Conservation (phyloP, 352 stramenopile species). For the Phytophthora megakarya region DNA sequence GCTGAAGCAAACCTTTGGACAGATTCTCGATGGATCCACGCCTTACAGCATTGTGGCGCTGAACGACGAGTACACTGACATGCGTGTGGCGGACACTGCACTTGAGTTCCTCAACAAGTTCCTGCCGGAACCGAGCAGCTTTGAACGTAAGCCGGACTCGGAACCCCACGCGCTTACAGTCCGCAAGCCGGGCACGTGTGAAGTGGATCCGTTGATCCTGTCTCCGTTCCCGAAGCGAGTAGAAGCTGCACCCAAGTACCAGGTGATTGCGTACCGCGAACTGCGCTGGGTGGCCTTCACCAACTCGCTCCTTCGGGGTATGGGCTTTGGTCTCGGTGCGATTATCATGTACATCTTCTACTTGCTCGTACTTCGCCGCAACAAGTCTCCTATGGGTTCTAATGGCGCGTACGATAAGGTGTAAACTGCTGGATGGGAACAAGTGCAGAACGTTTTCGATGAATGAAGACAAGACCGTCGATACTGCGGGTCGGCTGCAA, state of each 20-base stretch:
- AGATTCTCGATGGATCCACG: conserved; percentile 67
- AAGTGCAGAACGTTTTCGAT: conserved; percentile 30
- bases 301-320: conserved; percentile 73
- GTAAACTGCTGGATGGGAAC: conserved; percentile 38
- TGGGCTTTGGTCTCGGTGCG: conserved; percentile 74
- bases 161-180: conserved; percentile 57
- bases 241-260: conserved; percentile 70
- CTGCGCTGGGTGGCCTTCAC: conserved; percentile 82
- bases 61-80: conserved; percentile 89
- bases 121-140: conserved; percentile 69
- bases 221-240: conserved; percentile 66
- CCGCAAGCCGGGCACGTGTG: conserved; percentile 64
- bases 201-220: conserved; percentile 76
- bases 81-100: conserved; percentile 71
- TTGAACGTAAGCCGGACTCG: conserved; percentile 58
- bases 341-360: conserved; percentile 88
- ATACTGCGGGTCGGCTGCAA: neutral
- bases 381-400: conserved; percentile 37
- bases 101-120: conserved; percentile 77
- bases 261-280: conserved; percentile 82
- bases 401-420: conserved; percentile 78
- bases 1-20: conserved; percentile 67
- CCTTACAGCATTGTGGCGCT: conserved; percentile 82
- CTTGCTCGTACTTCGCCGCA: conserved; percentile 67
- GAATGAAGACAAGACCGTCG: conserved; percentile 23